Evolutionary conservation across 164 flowering plant genomes (phyloP).

Genomic region (Akebia trifoliata): DNA sequence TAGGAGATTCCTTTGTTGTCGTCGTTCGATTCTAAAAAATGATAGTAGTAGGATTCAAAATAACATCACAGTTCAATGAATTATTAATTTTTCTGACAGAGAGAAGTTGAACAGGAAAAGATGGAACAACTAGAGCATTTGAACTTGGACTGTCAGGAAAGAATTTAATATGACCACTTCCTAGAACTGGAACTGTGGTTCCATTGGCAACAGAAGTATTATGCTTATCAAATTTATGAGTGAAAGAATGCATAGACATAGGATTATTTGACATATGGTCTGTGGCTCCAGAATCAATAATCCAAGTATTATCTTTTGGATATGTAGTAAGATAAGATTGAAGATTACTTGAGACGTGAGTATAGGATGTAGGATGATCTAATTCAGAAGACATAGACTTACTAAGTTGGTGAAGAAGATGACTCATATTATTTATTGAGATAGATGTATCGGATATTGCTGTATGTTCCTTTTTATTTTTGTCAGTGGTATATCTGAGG

Average conservation of each 20-base stretch:
- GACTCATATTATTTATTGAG: background rate
- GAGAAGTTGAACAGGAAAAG: slow-evolving; percentile 8
- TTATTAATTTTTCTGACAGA: too few relatives aligned
- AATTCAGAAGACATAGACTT: background rate
- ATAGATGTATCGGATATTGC: slow-evolving; percentile 4
- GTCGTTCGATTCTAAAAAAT: slow-evolving; percentile 3
- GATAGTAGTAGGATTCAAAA: background rate
- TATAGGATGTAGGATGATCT: background rate
- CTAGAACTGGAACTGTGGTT: background rate
- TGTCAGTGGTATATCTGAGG: background rate
- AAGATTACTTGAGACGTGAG: slow-evolving; percentile 5
- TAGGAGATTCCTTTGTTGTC: too few relatives aligned
- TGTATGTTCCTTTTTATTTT: background rate
- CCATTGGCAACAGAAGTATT: slow-evolving; percentile 13
- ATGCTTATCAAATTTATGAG: slow-evolving; percentile 1
- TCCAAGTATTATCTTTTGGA: slow-evolving; percentile 1
- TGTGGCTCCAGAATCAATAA: slow-evolving; percentile 8
- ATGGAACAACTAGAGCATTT: slow-evolving; percentile 15
- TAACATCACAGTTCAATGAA: too few relatives aligned
- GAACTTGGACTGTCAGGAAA: background rate
- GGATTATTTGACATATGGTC: slow-evolving; percentile 10
- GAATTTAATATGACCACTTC: slow-evolving; percentile 8
- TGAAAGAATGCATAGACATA: slow-evolving; percentile 1
- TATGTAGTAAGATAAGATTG: slow-evolving; percentile 1
- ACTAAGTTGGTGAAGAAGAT: slow-evolving; percentile 9